Base-by-base conservation (phyloP, 106 monocot genomes). In the Dactylorhiza incarnata region DNA sequence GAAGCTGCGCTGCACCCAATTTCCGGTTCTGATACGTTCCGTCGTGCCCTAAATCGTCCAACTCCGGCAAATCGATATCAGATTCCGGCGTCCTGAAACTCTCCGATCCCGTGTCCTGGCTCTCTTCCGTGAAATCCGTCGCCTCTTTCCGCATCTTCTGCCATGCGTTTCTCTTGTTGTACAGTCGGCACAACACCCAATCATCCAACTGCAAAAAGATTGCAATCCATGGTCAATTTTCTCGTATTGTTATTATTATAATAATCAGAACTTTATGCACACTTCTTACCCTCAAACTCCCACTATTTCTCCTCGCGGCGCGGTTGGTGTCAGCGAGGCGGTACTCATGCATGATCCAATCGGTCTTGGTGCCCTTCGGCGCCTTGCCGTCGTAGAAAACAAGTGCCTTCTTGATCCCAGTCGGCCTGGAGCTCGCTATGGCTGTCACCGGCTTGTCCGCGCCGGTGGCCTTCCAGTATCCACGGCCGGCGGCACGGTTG, bases 141-240 rank as follows among this genome's bases (percentile, higher is more conserved):
- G 50, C 22, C 78, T 54, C 52, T 22, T 16, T 48, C 48, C 17
- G 74, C 43, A 13, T 77, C 53, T 73, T 78, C 76, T 75, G 46
- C 79, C 82, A 83, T 61, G 44, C 74, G 71, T 81, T 86, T 75
- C 81, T 86, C 78, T 80, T 83, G 80, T 83, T 77, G 80, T 86
- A 83, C 78, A 86, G 13, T 1, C 77, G 83, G 71, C 83, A 83
- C 8, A 83, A 75, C 0, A 86, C 83, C 86, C 83, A 83, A 29
- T 77, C 86, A 58, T 83, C 83, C 65, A 83, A 25, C 86, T 86
- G 77, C 74, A 81, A 45, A 17, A 20, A 24, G 65, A 9, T 12
- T 46, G 14, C 46, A 14, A 69, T 69, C 16, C 17, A 8, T 45
- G 0, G 16, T 69, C 45, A 17, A 10, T 69, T 46, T 37, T 46